A percentile compares a stretch with the other conserved stretches of the same genome.
Conservation (phyloP, 1,284 basidiomycete species). For the Cystobasidium pallidum region DNA sequence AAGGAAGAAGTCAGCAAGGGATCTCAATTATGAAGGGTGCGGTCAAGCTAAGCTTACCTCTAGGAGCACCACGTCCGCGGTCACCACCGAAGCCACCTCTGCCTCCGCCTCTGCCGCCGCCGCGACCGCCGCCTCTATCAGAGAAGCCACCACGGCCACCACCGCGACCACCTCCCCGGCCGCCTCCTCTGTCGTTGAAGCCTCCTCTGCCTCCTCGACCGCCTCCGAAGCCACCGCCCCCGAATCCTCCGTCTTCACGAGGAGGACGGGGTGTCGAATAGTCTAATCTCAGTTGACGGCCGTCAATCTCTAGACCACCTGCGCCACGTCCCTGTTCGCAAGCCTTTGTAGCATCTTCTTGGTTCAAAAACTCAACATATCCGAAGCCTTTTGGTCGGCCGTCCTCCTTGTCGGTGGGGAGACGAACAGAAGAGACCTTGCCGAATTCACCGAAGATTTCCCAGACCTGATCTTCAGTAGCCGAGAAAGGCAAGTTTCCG, state of each 20-base stretch:
- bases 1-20: not conserved
- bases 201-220: slow-evolving; percentile 56
- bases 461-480: slow-evolving; percentile 86
- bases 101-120: not conserved
- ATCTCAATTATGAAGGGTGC: not conserved
- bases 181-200: slow-evolving; percentile 59
- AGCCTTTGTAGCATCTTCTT: slow-evolving; percentile 81
- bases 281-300: slow-evolving; percentile 81
- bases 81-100: slow-evolving; percentile 16
- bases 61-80: slow-evolving; percentile 26
- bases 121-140: slow-evolving; percentile 31
- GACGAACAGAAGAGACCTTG: slow-evolving; percentile 71
- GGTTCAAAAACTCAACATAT: slow-evolving; percentile 88
- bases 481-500: slow-evolving; percentile 82
- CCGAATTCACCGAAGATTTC: slow-evolving; percentile 88
- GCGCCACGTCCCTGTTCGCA: slow-evolving; percentile 61
- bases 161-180: slow-evolving; percentile 56
- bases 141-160: slow-evolving; percentile 54
- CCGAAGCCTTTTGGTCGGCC: slow-evolving; percentile 94
- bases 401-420: slow-evolving; percentile 91
- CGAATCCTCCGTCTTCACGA: slow-evolving; percentile 58
- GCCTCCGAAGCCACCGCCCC: slow-evolving; percentile 52
- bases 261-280: slow-evolving; percentile 77
- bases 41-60: slow-evolving; percentile 4
- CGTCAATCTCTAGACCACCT: slow-evolving; percentile 75